A percentile compares a stretch with the other conserved stretches of the same genome.
Evolutionary conservation across 2,329 filamentous ascomycete genomes (phyloP).

Genomic region (Trichoderma brevicompactum): DNA sequence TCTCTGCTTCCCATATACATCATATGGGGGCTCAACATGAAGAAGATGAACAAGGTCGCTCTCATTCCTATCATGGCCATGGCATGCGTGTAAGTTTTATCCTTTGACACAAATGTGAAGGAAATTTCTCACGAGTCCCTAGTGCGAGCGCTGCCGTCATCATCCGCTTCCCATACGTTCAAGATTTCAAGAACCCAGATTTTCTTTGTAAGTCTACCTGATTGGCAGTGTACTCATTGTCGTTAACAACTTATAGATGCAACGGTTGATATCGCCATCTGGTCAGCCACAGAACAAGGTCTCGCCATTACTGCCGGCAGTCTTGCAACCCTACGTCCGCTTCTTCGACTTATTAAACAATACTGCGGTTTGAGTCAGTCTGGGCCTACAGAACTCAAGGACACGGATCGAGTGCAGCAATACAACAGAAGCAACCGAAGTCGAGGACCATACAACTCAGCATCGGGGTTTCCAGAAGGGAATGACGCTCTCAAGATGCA

Average conservation of each 20-base stretch:
- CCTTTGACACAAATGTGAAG: background rate
- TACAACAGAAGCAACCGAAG: too few species aligned
- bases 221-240: too few species aligned
- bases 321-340: background rate
- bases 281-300: background rate
- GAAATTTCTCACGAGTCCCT: too few species aligned
- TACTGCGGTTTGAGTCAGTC: too few species aligned
- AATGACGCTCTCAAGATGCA: too few species aligned
- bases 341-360: background rate
- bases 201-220: background rate
- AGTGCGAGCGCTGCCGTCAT: background rate
- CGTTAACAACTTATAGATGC: background rate
- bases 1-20: background rate
- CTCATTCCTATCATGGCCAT: background rate
- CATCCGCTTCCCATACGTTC: background rate
- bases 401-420: too few species aligned
- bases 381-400: too few species aligned
- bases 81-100: background rate
- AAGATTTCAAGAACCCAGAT: background rate
- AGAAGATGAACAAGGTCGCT: background rate
- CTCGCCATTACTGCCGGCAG: background rate
- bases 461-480: too few species aligned
- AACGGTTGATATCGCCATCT: background rate
- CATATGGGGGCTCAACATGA: background rate
- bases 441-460: too few species aligned